Conservation (phyloP, 2,329 filamentous ascomycete species). For the Stachybotrys elegans region DNA sequence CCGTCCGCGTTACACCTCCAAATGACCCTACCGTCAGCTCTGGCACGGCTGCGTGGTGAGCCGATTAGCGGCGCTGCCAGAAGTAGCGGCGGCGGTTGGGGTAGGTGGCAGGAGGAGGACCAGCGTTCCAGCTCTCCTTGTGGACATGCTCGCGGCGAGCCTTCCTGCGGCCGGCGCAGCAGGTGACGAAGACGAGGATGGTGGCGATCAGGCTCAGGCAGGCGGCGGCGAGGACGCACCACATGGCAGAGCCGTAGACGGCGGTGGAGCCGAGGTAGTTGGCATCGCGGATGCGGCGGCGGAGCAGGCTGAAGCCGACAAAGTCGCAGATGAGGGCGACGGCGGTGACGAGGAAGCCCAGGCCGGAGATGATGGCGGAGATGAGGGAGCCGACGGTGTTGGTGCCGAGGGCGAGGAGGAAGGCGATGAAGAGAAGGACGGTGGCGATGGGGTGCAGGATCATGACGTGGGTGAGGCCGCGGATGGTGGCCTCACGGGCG, state of each 20-base stretch:
- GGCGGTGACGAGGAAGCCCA: constrained; percentile 46
- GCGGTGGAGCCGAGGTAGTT: constrained; percentile 35
- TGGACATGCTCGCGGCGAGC: constrained; percentile 20
- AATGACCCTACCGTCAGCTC: too few species aligned
- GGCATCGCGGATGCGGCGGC: constrained; percentile 48
- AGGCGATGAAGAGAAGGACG: constrained; percentile 53
- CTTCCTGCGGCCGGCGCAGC: constrained; percentile 47
- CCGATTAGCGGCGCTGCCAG: constrained; percentile 9
- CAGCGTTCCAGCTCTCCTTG: constrained; percentile 18
- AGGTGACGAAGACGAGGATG: constrained; percentile 55
- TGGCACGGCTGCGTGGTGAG: too few species aligned
- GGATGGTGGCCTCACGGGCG: constrained; percentile 37
- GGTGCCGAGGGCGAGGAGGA: constrained; percentile 48
- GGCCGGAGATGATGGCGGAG: constrained; percentile 43
- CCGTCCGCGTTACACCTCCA: too few species aligned
- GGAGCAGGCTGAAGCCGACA: constrained; percentile 49
- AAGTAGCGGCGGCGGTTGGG: constrained; percentile 11
- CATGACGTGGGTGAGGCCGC: constrained; percentile 52
- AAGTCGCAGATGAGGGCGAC: constrained; percentile 52
- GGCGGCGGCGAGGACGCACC: constrained; percentile 53
- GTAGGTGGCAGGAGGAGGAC: constrained; percentile 4
- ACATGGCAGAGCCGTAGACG: constrained; percentile 49
- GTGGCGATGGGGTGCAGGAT: constrained; percentile 58
- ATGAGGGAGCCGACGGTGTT: constrained; percentile 48
- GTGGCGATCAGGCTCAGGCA: constrained; percentile 50